Evolutionary conservation across 805 yeast species (phyloP), one percentile per base, ranked within the genome.

Genomic region (Candida taoyuanica): DNA sequence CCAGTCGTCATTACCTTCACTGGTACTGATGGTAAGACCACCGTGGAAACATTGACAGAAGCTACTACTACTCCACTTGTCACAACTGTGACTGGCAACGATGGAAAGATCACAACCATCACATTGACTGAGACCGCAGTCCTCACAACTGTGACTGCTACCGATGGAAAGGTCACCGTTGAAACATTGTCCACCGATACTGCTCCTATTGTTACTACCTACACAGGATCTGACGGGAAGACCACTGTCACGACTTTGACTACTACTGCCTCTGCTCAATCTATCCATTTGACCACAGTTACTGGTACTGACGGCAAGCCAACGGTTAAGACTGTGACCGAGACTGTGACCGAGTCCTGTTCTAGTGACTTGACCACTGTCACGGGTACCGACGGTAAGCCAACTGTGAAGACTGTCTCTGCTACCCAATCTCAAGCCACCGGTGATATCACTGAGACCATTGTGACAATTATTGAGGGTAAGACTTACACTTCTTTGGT

Each of bases 311-410:
- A 14, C 24, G 13, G 18, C 18, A n/a, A 7, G 13, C 26, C 18
- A n/a, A 32, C 36, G 7, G 33, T 12, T 13, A 15, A 19, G n/a
- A 16, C 23, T 29, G 37, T 19, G 12, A 5, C 34, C 29, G 27
- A n/a, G 13, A 7, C 35, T 31, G 20, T 11, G 11, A 11, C 11
- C 24, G 24, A n/a, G n/a, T n/a, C n/a, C n/a, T n/a, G n/a, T n/a
- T n/a, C n/a, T n/a, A n/a, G n/a, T n/a, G n/a, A n/a, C n/a, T n/a
- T 21, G 24, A 21, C 24, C 11, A 21, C 24, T 21, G 7, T 8
- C 24, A 21, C 24, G 7, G 24, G 24, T 21, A 11, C 24, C 24
- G 24, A 21, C 11, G 24, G 24, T 21, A 21, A 21, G 24, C 9
- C 11, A 11, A 21, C 24, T 21, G 11, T 11, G 9, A 21, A 21